Evolutionary conservation across 768 basidiomycete species (phyloP), one percentile per base, ranked within the genome.

Genomic region (Calocybe cyanea): DNA sequence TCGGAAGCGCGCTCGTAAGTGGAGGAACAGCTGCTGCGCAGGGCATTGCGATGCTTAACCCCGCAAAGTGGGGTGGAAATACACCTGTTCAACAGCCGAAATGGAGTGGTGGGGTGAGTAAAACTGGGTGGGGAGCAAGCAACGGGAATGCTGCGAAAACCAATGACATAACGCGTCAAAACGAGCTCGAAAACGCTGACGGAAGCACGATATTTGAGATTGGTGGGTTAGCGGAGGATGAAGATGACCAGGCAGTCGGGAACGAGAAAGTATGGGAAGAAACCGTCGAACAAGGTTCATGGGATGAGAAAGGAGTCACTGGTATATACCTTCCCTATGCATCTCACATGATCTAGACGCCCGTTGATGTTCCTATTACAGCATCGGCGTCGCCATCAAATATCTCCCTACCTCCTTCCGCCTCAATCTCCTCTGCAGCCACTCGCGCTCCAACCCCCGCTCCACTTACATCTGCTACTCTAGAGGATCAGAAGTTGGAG

Each of bases 11-110:
- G 0, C 64, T 85, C 24, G 76, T 82, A 40, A 83, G 85, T 0
- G 87, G 87, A 2, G 81, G 86, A 0, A 80, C 70, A 2, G 87
- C 83, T 7, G 87, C 91, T 2, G 90, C 83, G 2, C 85, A 85
- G 46, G 92, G 92, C 1, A 83, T 93, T 30, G 71, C 85, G 0
- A 94, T 92, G 90, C 71, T 94, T 25, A 94, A 94, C 58, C 92
- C 92, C 0, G 83, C 88, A 58, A 73, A 86, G 46, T 95, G 90
- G 91, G 82, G 75, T 7, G 83, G 81, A n/a, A 43, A 17, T 9
- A 23, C 38, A 3, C 14, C 8, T 7, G 43, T 46, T 14, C n/a
- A 39, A 14, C 34, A 35, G 34, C 32, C 25, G 6, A 43, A 37
- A 35, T 42, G 42, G 28, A 41, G 42, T 19, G 48, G 57, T 10